Base-by-base conservation (phyloP, 306 rosid species). In the Begonia masoniana region DNA sequence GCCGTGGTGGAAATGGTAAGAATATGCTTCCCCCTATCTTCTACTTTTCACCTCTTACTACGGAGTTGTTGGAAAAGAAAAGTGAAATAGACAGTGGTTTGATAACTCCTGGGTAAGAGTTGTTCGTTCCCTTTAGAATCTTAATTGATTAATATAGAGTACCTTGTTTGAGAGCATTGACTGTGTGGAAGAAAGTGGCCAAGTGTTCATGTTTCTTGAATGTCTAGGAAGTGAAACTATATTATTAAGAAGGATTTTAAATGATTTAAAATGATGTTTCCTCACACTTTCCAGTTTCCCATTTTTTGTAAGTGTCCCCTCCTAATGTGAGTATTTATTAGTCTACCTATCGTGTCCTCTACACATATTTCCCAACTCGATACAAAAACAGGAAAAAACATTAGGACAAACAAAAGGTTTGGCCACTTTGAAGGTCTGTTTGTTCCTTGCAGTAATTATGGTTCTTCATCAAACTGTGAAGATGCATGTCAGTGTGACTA, bases 1-100 rank as follows among this genome's bases (percentile, higher is more conserved):
- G 93, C 76, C 83, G 97, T 76, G 86, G 81, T 39, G 97, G 97
- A 35, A 72, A 67, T 23, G 97, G 97, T 88, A 78, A 73, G 92
- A 47, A 45, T 12, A 7, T 17, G 50, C 49, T n/a, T n/a, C 49
- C 13, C 5, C 5, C 49, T 41, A 43, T 54, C 54, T 61, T 51
- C 50, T 45, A 9, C 52, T n/a, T 41, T 31, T 31, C 9, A 4
- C 17, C 24, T 15, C 13, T 61, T 43, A 4, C 49, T 13, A 10
- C 13, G 49, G 13, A 45, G 13, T n/a, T 10, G 2, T n/a, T 45
- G 15, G 6, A 47, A 48, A 48, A 41, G 13, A 26, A 15, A 15
- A 6, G 10, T 51, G 12, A 17, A 17, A 45, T 45, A 12, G 47
- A 6, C 49, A 0, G 49, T 45, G 49, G 39, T 5, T 31, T 1